These are phyloP conservation scores for Vigna mungo DNA, from an alignment of 306 rosid genomes.

Conservation along the genomic window DNA sequence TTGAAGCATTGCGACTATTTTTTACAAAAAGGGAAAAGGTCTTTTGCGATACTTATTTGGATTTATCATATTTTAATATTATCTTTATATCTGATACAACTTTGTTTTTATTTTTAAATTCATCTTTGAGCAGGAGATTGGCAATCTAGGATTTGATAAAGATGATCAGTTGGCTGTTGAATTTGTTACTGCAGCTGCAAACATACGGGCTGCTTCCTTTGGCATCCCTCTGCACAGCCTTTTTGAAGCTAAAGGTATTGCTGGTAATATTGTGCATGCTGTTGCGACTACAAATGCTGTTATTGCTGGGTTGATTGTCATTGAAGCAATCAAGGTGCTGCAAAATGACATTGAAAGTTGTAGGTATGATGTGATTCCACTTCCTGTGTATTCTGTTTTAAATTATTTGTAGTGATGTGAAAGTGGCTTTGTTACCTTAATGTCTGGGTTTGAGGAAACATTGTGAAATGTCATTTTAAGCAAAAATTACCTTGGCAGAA, in stretches of 20 bases:
- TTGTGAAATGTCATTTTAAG: conserved; percentile 13
- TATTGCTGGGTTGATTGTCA: conserved; percentile 97
- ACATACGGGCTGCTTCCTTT: conserved; percentile 91
- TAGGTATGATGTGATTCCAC: conserved; percentile 61
- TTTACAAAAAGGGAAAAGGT: conserved; percentile 87
- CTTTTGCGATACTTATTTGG: conserved; percentile 37
- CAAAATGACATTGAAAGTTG: conserved; percentile 68
- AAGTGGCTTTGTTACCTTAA: conserved; percentile 22
- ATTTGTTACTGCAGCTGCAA: conserved; percentile 97
- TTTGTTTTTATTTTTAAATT: background rate
- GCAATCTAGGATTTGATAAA: conserved; percentile 91
- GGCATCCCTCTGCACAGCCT: conserved; percentile 94
- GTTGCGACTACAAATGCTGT: conserved; percentile 98
- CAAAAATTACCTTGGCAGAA: conserved; percentile 10
- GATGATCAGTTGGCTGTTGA: conserved; percentile 99
- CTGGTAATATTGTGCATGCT: conserved; percentile 99
- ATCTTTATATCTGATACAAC: conserved; percentile 2
- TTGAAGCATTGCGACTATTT: conserved; percentile 81
- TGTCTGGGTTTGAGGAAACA: conserved; percentile 31
- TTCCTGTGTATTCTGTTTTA: conserved; percentile 29
- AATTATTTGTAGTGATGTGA: conserved; percentile 14
- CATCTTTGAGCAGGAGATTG: conserved; percentile 73
- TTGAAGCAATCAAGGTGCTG: conserved; percentile 97
- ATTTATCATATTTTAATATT: conserved; percentile 26
- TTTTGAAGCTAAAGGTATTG: conserved; percentile 99